A percentile compares a stretch with the other conserved stretches of the same genome.
phyloP scores from a whole-genome alignment of 257 asterid species.

The Przewalskia tangutica region DNA sequence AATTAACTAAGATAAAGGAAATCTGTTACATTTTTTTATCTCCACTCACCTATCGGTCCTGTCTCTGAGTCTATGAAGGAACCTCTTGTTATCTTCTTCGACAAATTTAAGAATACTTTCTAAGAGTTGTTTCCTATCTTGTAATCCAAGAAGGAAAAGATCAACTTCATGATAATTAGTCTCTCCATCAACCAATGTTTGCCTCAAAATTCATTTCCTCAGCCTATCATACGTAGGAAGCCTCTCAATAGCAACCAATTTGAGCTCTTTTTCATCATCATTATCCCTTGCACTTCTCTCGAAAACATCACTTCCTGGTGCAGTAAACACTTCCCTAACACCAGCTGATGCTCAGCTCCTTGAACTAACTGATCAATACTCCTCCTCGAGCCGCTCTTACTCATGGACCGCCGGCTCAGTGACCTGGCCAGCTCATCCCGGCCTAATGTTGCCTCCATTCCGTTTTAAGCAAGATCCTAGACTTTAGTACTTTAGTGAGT shows the following conservation, averaged over 20 bases:
- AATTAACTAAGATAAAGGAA: not conserved
- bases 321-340: constrained; percentile 56
- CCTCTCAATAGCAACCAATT: constrained; percentile 96
- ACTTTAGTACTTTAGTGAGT: not conserved
- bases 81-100: constrained; percentile 88
- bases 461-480: not conserved
- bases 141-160: constrained; percentile 44
- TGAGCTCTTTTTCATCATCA: constrained; percentile 78
- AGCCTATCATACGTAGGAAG: constrained; percentile 80
- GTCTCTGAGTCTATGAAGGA: constrained; percentile 59
- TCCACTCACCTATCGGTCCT: constrained; percentile 69
- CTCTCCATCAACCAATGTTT: constrained; percentile 63
- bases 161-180: constrained; percentile 55
- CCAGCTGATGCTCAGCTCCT: constrained; percentile 72
- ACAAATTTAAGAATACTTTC: constrained; percentile 64
- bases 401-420: constrained; percentile 46
- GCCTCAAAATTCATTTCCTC: constrained; percentile 65
- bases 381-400: constrained; percentile 22
- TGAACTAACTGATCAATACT: constrained; percentile 44
- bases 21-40: not conserved
- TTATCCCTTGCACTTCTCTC: constrained; percentile 54
- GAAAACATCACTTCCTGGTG: constrained; percentile 54
- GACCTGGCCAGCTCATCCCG: constrained; percentile 49
- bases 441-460: constrained; percentile 26
- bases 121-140: constrained; percentile 54